Conservation (phyloP, 2,329 filamentous ascomycete genomes). For the Trichoderma sp. region DNA sequence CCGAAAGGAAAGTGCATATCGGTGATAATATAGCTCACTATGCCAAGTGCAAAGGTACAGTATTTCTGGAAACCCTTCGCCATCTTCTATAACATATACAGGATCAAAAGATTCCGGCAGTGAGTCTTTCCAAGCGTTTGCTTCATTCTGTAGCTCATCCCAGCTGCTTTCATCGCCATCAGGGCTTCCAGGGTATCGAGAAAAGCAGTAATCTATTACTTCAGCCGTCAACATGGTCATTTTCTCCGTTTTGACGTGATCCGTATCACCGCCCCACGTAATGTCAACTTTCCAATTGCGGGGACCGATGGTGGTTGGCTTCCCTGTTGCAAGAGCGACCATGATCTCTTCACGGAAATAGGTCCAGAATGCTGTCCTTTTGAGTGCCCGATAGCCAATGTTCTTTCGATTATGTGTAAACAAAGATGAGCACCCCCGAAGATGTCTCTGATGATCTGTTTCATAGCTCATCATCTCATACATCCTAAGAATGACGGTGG, state of each 20-base stretch:
- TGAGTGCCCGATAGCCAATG: not conserved
- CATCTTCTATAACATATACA: not conserved
- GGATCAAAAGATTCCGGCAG: not conserved
- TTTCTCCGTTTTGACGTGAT: not conserved
- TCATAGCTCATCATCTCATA: slow-evolving; percentile 6
- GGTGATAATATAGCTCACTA: not conserved
- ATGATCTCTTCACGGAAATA: not conserved
- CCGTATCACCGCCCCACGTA: not conserved
- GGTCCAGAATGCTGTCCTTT: not conserved
- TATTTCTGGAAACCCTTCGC: not conserved
- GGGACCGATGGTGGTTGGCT: not conserved
- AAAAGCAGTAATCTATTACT: slow-evolving; percentile 4
- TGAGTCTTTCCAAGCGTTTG: not conserved
- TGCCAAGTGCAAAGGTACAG: not conserved
- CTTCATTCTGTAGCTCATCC: not conserved
- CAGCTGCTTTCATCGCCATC: not conserved
- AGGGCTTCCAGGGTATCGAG: not conserved
- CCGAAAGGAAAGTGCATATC: not conserved
- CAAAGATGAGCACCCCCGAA: not conserved
- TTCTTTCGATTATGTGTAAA: not conserved
- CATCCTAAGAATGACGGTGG: not conserved
- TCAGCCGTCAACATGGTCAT: slow-evolving; percentile 6
- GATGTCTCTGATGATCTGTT: not conserved
- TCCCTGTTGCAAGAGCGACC: not conserved
- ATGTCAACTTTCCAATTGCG: slow-evolving; percentile 3